A percentile compares a stretch with the other conserved stretches of the same genome.
Evolutionary conservation across 106 monocot species (phyloP).

Genomic region (Acorus gramineus): DNA sequence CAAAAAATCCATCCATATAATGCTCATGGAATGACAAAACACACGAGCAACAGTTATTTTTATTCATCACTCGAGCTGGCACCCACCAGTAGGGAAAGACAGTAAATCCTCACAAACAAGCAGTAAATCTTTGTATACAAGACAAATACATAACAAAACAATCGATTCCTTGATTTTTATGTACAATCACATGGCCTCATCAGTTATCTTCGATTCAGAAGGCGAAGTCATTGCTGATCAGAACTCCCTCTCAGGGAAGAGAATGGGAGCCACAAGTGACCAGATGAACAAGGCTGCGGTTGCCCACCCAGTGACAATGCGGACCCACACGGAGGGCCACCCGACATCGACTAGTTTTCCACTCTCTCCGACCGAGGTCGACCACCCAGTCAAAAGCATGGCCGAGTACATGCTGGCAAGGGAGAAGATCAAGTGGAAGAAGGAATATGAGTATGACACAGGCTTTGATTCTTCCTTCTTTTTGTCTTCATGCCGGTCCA

Average conservation of each 20-base stretch:
- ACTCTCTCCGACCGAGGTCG: constrained; percentile 81
- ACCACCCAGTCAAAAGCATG: constrained; percentile 98
- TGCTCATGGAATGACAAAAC: too few species aligned
- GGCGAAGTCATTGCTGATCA: constrained; percentile 7
- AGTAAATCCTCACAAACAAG: too few species aligned
- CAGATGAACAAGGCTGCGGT: constrained; percentile 83
- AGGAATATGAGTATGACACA: constrained; percentile 89
- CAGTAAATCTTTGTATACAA: too few species aligned
- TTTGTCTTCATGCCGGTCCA: constrained; percentile 22
- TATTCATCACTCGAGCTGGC: too few species aligned
- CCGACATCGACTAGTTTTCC: constrained; percentile 98
- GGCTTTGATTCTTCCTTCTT: constrained; percentile 63
- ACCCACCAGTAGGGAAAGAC: too few species aligned
- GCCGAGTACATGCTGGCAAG: constrained; percentile 98
- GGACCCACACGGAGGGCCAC: constrained; percentile 96
- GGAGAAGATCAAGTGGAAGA: constrained; percentile 99
- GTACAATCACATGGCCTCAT: too few species aligned
- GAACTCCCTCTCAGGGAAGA: constrained; percentile 96
- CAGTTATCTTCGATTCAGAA: too few species aligned
- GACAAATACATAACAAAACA: too few species aligned
- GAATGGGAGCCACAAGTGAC: constrained; percentile 81
- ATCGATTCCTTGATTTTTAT: too few species aligned
- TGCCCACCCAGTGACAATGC: constrained; percentile 87
- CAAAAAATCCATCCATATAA: too few species aligned
- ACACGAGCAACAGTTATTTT: too few species aligned